Percentiles rank a stretch among this genome's conserved stretches.
These are phyloP conservation scores for Dacryopinax primogenitus DNA, from an alignment of 768 basidiomycete species.

Conservation along the genomic window DNA sequence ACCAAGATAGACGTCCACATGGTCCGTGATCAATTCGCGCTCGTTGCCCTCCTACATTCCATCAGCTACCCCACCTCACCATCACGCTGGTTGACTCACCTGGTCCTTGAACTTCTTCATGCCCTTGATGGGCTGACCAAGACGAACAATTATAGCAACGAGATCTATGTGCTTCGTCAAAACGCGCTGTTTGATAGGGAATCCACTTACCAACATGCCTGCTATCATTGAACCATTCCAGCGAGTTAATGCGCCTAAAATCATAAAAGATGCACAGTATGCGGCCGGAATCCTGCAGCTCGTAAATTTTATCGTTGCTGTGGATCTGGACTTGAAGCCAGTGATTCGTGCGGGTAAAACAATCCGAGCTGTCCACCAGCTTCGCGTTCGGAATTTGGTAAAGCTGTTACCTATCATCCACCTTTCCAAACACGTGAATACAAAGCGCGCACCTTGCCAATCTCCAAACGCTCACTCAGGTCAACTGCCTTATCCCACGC, in stretches of 20 bases:
- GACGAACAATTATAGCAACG: background rate
- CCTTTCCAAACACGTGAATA: background rate
- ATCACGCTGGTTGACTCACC: background rate
- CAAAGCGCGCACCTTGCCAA: background rate
- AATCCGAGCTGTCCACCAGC: background rate
- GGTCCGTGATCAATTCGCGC: background rate
- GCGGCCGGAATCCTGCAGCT: background rate
- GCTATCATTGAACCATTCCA: background rate
- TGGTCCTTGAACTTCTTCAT: background rate
- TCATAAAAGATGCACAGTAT: background rate
- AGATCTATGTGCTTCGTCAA: background rate
- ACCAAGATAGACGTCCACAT: background rate
- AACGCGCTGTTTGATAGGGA: background rate
- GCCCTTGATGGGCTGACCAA: background rate
- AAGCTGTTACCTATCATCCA: background rate
- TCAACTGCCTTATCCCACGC: background rate
- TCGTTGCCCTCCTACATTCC: background rate
- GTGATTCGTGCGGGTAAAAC: background rate
- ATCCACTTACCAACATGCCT: background rate
- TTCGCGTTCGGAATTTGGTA: background rate
- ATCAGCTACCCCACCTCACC: too few relatives aligned
- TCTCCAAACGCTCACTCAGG: background rate
- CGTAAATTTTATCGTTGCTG: background rate
- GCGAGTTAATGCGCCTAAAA: background rate
- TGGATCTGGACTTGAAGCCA: background rate